phyloP scores from a whole-genome alignment of 495 filamentous ascomycete species.

The Xylaria nigripes region DNA sequence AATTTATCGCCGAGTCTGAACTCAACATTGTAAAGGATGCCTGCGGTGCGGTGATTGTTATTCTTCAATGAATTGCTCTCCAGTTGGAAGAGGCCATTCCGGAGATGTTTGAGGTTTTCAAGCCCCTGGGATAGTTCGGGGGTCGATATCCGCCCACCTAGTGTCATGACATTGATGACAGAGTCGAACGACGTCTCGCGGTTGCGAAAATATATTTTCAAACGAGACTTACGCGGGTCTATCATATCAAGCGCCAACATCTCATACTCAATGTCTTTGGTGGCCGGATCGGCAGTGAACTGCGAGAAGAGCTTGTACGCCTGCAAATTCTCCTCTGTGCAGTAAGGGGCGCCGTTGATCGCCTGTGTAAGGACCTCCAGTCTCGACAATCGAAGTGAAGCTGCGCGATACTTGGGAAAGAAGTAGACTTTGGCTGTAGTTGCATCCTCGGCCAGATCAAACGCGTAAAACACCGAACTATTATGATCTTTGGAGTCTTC shows the following conservation, averaged over 20 bases:
- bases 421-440: conserved; percentile 24
- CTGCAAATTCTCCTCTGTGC: conserved; percentile 2
- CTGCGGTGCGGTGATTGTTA: conserved; percentile 25
- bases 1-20: conserved; percentile 15
- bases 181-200: conserved; percentile 22
- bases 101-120: conserved; percentile 8
- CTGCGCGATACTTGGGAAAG: conserved; percentile 21
- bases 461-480: conserved; percentile 23
- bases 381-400: conserved; percentile 6
- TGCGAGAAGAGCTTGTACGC: conserved; percentile 10
- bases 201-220: conserved; percentile 32
- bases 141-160: conserved; percentile 16
- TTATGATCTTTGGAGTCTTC: conserved; percentile 6
- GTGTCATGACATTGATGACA: conserved; percentile 23
- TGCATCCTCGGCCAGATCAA: conserved; percentile 19
- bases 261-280: conserved; percentile 14
- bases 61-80: conserved; percentile 4
- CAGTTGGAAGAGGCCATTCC: conserved; percentile 11
- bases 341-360: conserved; percentile 12
- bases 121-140: conserved; percentile 11
- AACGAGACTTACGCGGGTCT: conserved; percentile 19
- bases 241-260: conserved; percentile 31
- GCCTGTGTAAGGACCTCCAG: conserved; percentile 16
- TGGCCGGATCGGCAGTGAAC: conserved; percentile 5
- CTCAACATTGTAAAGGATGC: conserved; percentile 34